Percentiles rank a stretch among this genome's conserved stretches.
Evolutionary conservation across 805 yeast species (phyloP).

Genomic region (Kregervanrija fluxuum): DNA sequence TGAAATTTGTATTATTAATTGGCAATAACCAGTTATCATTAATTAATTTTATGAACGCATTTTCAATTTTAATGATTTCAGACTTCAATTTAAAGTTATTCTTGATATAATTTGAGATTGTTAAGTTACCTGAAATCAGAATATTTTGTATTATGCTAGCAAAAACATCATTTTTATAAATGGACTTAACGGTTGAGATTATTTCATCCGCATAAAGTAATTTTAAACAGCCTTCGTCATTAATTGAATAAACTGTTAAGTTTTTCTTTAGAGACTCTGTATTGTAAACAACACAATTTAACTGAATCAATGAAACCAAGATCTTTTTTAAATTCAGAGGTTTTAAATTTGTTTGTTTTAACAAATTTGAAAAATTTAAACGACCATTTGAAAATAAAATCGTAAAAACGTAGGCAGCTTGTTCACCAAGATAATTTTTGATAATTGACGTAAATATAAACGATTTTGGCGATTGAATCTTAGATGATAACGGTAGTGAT

Average conservation of each 20-base stretch:
- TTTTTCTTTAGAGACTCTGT: conserved; percentile 31
- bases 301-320: conserved; percentile 70
- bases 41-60: conserved; percentile 37
- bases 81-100: conserved; percentile 20
- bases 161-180: conserved; percentile 13
- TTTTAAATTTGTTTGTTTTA: conserved; percentile 39
- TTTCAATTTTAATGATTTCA: conserved; percentile 24
- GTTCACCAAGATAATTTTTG: conserved; percentile 58
- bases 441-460: conserved; percentile 48
- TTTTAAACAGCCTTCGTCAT: conserved; percentile 55
- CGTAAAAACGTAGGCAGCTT: conserved; percentile 58
- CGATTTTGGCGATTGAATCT: conserved; percentile 57
- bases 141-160: conserved; percentile 65
- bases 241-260: conserved; percentile 42
- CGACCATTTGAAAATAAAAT: conserved; percentile 63
- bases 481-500: conserved; percentile 28
- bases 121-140: conserved; percentile 60
- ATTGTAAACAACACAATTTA: conserved; percentile 58
- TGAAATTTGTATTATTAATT: conserved; percentile 28
- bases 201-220: conserved; percentile 76
- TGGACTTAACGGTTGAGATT: conserved; percentile 21
- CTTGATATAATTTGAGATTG: conserved; percentile 41
- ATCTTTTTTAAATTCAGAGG: conserved; percentile 49
- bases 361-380: conserved; percentile 47
- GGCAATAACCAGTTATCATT: conserved; percentile 45